Conservation (phyloP, 805 yeast genomes). For the Lachancea waltii region DNA sequence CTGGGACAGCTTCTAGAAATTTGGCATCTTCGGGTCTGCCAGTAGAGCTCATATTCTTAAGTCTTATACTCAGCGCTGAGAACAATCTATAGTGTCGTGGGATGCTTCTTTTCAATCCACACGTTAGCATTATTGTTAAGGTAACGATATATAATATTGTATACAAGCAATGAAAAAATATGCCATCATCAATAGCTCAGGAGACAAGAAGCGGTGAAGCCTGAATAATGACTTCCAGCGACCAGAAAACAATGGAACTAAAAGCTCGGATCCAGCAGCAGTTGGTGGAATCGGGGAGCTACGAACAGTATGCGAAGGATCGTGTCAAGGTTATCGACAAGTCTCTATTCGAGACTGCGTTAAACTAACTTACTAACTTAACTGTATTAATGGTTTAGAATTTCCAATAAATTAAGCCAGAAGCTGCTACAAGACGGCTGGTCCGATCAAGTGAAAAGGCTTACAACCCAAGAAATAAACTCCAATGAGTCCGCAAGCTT, state of each 20-base stretch:
- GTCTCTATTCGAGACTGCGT: not conserved
- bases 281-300: slow-evolving; percentile 71
- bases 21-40: slow-evolving; percentile 35
- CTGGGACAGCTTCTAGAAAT: slow-evolving; percentile 26
- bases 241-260: slow-evolving; percentile 23
- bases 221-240: slow-evolving; percentile 10
- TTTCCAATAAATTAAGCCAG: slow-evolving; percentile 55
- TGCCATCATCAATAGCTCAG: no score
- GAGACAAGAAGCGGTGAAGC: not conserved
- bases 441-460: slow-evolving; percentile 64
- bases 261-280: slow-evolving; percentile 62
- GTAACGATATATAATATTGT: no score
- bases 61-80: not conserved
- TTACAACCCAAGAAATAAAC: slow-evolving; percentile 45
- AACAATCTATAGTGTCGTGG: not conserved
- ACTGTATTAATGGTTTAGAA: slow-evolving; percentile 29
- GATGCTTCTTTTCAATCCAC: not conserved
- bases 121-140: slow-evolving; percentile 1
- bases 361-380: slow-evolving; percentile 11
- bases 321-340: not conserved
- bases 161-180: no score
- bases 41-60: slow-evolving; percentile 22
- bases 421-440: slow-evolving; percentile 75
- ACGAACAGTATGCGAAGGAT: slow-evolving; percentile 45
- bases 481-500: slow-evolving; percentile 44